Percentiles rank a stretch among this genome's conserved stretches.
Conservation (phyloP, 1,284 basidiomycete species). For the Cutaneotrichosporon spelunceum region DNA sequence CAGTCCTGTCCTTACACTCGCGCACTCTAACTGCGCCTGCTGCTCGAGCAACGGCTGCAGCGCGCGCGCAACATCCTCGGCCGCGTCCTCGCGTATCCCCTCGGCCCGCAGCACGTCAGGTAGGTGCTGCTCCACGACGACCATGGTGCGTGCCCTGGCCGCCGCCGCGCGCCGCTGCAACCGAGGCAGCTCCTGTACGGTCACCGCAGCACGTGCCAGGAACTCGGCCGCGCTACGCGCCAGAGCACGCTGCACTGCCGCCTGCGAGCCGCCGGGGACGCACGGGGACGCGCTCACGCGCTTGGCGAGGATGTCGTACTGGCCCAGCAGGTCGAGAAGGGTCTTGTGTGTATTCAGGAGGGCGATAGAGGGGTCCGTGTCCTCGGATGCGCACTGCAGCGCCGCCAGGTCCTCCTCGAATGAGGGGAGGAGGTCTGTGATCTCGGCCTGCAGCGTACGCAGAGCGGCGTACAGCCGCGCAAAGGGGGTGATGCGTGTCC, state of each 20-base stretch:
- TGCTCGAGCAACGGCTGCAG: conserved; percentile 85
- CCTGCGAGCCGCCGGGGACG: conserved; percentile 67
- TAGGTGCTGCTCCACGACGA: conserved; percentile 34
- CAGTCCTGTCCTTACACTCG: conserved; percentile 1
- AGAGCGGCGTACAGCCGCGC: conserved; percentile 70
- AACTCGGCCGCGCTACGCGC: conserved; percentile 73
- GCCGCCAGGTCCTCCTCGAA: conserved; percentile 66
- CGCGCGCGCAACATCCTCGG: conserved; percentile 64
- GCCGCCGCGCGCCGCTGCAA: conserved; percentile 51
- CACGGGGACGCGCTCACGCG: conserved; percentile 71
- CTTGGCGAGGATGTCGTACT: conserved; percentile 85
- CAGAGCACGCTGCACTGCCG: conserved; percentile 77
- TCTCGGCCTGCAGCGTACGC: conserved; percentile 70
- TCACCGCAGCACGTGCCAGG: conserved; percentile 67
- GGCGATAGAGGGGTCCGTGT: conserved; percentile 44
- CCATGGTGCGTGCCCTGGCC: conserved; percentile 29
- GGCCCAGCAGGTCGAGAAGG: conserved; percentile 74
- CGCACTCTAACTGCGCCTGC: conserved; percentile 73
- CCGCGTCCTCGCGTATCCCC: conserved; percentile 24
- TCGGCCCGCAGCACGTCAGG: conserved; percentile 30
- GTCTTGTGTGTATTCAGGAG: conserved; percentile 70
- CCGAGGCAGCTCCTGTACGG: conserved; percentile 59
- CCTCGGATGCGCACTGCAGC: conserved; percentile 49
- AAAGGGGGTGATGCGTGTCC: conserved; percentile 62
- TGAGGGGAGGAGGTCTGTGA: conserved; percentile 64